Evolutionary conservation across 108 stramenopile species (phyloP), one percentile per base, ranked within the genome.

Genomic region (Schizochytrium sp.): DNA sequence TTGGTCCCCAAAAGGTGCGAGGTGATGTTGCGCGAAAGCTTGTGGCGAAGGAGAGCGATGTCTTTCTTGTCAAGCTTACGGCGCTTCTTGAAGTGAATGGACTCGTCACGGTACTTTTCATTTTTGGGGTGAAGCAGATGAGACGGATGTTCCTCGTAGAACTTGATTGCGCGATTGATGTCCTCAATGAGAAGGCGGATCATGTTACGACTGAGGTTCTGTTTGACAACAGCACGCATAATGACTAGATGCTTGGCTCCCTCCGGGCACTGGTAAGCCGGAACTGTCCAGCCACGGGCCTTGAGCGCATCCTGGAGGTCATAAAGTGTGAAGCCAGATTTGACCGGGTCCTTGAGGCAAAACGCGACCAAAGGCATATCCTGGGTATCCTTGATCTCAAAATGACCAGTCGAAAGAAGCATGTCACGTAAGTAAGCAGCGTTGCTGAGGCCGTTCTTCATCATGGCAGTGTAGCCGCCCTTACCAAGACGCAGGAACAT

Each of bases 361-460:
- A 87, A 61, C 17, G 89, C 89, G 38, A 90, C 89, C 59, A 87
- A 40, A 10, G 89, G 89, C 87, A 90, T 90, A 61, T 90, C 45
- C 15, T 57, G 45, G 44, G 58, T 87, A 53, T 90, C 89, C n/a
- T 50, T 49, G 13, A 90, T 88, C 0, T 61, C 89, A 41, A 90
- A 45, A 17, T 72, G 19, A 56, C 89, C 89, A 46, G 89, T 90
- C 40, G 87, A 60, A 38, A 88, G 8, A 4, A 90, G 89, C 87
- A 58, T 88, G 57, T 90, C 50, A 10, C 89, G 47, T 44, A 90
- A 53, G 53, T 56, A 90, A 5, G 12, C 72, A 2, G 89, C 89
- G 61, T 90, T 90, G 57, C 42, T 46, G 72, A 90, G 72, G 87
- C 57, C 87, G 60, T 90, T 90, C 46, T 53, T 60, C 61, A 90